phyloP scores from a whole-genome alignment of 305 asterid species.

The Fraxinus ornus region DNA sequence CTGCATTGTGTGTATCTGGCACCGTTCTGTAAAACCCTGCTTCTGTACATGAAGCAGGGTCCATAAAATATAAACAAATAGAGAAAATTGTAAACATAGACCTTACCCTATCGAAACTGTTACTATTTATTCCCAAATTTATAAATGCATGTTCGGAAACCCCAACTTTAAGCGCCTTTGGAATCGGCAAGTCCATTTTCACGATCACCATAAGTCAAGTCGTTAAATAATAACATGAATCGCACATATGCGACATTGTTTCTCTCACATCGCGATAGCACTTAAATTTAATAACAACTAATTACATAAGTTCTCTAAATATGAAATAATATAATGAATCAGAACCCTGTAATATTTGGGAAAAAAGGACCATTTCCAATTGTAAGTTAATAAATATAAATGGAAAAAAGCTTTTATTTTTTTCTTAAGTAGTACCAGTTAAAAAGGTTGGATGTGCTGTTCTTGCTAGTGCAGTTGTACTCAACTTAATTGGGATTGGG shows the following conservation, averaged over 20 bases:
- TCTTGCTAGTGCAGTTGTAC: slow-evolving; percentile 9
- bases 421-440: neutral
- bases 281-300: too few relatives aligned
- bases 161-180: neutral
- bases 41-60: too few relatives aligned
- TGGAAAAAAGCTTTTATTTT: neutral
- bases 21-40: too few relatives aligned
- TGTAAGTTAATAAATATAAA: neutral
- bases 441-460: slow-evolving; percentile 12
- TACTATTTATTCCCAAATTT: neutral
- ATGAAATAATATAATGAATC: neutral
- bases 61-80: neutral
- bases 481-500: slow-evolving; percentile 28
- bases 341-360: neutral
- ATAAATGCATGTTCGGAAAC: neutral
- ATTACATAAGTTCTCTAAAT: neutral
- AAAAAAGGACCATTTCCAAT: slow-evolving; percentile 19
- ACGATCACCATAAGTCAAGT: neutral
- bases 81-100: neutral
- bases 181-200: neutral
- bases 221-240: neutral
- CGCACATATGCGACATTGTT: neutral
- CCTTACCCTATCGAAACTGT: neutral
- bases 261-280: too few relatives aligned
- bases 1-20: too few relatives aligned